Evolutionary conservation across 257 asterid genomes (phyloP).

Genomic region (Capsicum pubescens): DNA sequence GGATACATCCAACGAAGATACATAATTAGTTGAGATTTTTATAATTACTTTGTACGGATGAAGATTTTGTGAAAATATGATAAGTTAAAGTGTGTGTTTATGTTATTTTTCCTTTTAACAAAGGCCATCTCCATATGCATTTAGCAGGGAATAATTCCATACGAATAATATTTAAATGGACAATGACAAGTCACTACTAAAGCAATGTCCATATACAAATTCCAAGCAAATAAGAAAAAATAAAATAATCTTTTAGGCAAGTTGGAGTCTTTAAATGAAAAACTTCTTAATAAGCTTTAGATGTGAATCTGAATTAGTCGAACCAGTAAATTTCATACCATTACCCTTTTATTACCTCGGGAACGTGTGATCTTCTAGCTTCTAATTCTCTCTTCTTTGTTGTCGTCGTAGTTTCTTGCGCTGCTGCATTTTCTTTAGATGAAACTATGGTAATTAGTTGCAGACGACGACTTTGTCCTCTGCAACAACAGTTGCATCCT

Average conservation of each 20-base stretch:
- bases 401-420: neutral
- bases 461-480: neutral
- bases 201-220: neutral
- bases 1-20: too few relatives aligned
- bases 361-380: neutral
- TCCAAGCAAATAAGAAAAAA: neutral
- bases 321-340: neutral
- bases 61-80: too few relatives aligned
- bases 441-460: neutral
- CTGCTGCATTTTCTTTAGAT: neutral
- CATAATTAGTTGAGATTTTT: too few relatives aligned
- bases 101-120: neutral
- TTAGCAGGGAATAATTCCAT: neutral
- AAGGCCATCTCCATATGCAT: neutral
- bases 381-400: neutral
- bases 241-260: neutral
- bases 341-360: neutral
- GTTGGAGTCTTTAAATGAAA: neutral
- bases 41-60: too few relatives aligned
- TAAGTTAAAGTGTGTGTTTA: too few relatives aligned
- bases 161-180: conserved; percentile 21
- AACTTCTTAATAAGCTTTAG: neutral
- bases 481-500: neutral
- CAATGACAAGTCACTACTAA: neutral
- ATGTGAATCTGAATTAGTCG: neutral